phyloP scores from a whole-genome alignment of 345 rosid species.

The Brassica nigra region DNA sequence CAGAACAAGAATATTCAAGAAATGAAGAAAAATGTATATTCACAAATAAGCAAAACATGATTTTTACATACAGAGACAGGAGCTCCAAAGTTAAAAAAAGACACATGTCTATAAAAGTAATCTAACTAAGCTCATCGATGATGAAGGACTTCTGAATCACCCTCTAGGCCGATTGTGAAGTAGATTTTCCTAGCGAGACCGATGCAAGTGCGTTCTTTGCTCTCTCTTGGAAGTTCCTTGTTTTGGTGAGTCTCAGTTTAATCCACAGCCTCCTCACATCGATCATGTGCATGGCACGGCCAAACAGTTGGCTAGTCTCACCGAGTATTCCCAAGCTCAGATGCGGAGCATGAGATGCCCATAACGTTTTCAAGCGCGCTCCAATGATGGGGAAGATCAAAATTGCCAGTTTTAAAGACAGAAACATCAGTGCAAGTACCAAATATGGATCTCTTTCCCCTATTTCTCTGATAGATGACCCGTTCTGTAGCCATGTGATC shows the following conservation, averaged over 20 bases:
- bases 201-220: slow-evolving; percentile 87
- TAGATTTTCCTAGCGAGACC: slow-evolving; percentile 77
- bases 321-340: slow-evolving; percentile 84
- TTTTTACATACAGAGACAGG: slow-evolving; percentile 57
- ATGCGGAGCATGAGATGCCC: slow-evolving; percentile 56
- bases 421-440: slow-evolving; percentile 54
- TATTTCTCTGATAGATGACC: slow-evolving; percentile 48
- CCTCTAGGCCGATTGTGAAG: slow-evolving; percentile 47
- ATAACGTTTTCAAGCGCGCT: slow-evolving; percentile 60
- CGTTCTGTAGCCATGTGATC: slow-evolving; percentile 43
- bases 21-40: slow-evolving; percentile 13
- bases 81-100: slow-evolving; percentile 1
- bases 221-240: slow-evolving; percentile 72
- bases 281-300: slow-evolving; percentile 61
- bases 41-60: slow-evolving; percentile 39
- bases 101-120: slow-evolving; percentile 26
- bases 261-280: slow-evolving; percentile 89
- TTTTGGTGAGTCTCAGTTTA: slow-evolving; percentile 71
- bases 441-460: slow-evolving; percentile 62
- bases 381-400: slow-evolving; percentile 47
- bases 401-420: slow-evolving; percentile 55
- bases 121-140: slow-evolving; percentile 25
- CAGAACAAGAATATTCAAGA: slow-evolving; percentile 21
- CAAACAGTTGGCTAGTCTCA: slow-evolving; percentile 75
- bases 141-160: slow-evolving; percentile 1